These are phyloP conservation scores for Lathyrus sativus DNA, from an alignment of 306 rosid genomes.

Conservation along the genomic window DNA sequence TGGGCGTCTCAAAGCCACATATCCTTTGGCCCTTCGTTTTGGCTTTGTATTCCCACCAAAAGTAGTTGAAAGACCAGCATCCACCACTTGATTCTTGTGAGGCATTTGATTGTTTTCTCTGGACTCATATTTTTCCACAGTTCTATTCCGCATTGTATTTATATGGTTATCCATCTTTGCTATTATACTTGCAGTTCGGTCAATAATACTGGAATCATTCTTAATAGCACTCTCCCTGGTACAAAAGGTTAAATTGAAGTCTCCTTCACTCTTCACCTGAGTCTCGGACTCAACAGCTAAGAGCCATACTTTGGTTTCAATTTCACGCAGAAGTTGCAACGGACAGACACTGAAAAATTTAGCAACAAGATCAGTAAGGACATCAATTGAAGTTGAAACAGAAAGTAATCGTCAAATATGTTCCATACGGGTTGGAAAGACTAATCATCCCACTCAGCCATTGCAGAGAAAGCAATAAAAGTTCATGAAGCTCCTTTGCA, in stretches of 20 bases:
- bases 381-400: constrained; percentile 35
- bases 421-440: constrained; percentile 75
- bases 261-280: constrained; percentile 85
- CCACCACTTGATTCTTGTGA: constrained; percentile 64
- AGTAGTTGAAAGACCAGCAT: constrained; percentile 57
- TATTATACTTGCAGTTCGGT: constrained; percentile 81
- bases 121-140: constrained; percentile 65
- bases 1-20: constrained; percentile 58
- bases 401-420: constrained; percentile 31
- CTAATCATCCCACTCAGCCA: constrained; percentile 98
- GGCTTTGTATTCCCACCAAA: constrained; percentile 71
- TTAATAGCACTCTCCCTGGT: constrained; percentile 54
- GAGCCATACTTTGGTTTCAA: constrained; percentile 98
- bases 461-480: constrained; percentile 84
- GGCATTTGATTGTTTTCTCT: constrained; percentile 61
- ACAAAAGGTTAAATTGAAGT: constrained; percentile 60
- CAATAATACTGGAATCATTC: constrained; percentile 81
- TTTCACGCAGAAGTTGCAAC: constrained; percentile 87
- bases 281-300: constrained; percentile 92
- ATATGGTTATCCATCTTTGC: constrained; percentile 92
- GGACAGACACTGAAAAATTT: constrained; percentile 74
- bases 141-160: constrained; percentile 56
- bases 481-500: constrained; percentile 91
- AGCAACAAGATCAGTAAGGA: constrained; percentile 44
- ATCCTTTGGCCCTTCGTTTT: constrained; percentile 86